A percentile compares a stretch with the other conserved stretches of the same genome.
phyloP scores from a whole-genome alignment of 2,329 filamentous ascomycete species.

The Alternaria sp. region DNA sequence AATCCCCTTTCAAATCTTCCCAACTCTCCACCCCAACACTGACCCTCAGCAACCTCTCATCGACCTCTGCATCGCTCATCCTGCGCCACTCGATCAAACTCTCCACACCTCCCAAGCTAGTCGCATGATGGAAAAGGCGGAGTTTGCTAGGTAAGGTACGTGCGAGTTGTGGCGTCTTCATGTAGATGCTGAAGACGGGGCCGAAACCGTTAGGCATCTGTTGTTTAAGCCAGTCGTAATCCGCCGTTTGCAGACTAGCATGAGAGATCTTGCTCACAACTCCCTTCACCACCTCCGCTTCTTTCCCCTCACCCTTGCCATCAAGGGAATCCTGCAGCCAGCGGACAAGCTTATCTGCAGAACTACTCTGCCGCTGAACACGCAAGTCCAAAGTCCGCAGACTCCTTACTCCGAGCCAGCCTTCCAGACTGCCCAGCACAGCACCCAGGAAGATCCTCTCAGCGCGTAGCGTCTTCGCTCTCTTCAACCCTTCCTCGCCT shows the following conservation, averaged over 20 bases:
- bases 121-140: constrained; percentile 89
- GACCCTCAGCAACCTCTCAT: constrained; percentile 76
- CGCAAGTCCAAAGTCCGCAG: constrained; percentile 85
- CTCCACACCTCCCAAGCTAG: constrained; percentile 91
- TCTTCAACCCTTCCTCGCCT: constrained; percentile 30
- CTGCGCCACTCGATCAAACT: constrained; percentile 95
- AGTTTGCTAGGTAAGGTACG: constrained; percentile 78
- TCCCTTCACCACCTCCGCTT: constrained; percentile 57
- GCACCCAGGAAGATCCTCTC: constrained; percentile 82
- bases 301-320: constrained; percentile 39
- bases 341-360: constrained; percentile 71
- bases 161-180: constrained; percentile 69
- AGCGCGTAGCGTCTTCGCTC: constrained; percentile 61
- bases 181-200: constrained; percentile 81
- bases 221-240: constrained; percentile 72
- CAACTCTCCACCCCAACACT: constrained; percentile 88
- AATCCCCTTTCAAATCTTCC: constrained; percentile 82
- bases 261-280: constrained; percentile 73
- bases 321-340: constrained; percentile 70
- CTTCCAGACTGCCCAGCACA: constrained; percentile 89
- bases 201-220: constrained; percentile 95
- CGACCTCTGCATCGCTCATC: constrained; percentile 81
- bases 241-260: constrained; percentile 77
- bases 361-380: constrained; percentile 78
- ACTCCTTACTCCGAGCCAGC: constrained; percentile 89